Percentiles rank a stretch among this genome's conserved stretches.
These are phyloP conservation scores for Chlorencoelia australis DNA, from an alignment of 2,329 filamentous ascomycete species.

Conservation along the genomic window DNA sequence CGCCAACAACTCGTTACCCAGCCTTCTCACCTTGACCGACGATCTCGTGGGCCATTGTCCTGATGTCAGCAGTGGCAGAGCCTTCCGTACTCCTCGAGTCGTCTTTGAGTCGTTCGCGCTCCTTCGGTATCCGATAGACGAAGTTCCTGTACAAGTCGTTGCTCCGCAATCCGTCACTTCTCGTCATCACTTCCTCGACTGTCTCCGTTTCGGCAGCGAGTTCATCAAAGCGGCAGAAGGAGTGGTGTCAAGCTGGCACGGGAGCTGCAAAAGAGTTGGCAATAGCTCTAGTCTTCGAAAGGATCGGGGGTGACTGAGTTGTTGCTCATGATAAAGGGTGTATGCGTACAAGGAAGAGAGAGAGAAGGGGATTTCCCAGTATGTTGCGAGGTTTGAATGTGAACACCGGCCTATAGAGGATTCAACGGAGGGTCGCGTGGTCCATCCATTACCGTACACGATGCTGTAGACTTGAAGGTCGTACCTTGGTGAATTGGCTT, in stretches of 20 bases:
- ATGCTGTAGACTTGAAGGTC: neutral
- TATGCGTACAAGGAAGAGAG: neutral
- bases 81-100: slow-evolving; percentile 15
- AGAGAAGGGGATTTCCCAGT: neutral
- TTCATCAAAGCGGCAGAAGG: slow-evolving; percentile 2
- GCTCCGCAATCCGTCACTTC: slow-evolving; percentile 8
- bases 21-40: slow-evolving; percentile 7
- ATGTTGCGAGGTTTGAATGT: neutral
- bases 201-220: slow-evolving; percentile 1
- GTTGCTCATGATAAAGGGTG: neutral
- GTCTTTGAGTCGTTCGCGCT: slow-evolving; percentile 23
- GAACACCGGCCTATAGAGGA: neutral
- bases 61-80: slow-evolving; percentile 16
- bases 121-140: slow-evolving; percentile 18
- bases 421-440: neutral
- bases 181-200: slow-evolving; percentile 8
- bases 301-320: neutral
- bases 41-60: slow-evolving; percentile 23
- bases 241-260: neutral
- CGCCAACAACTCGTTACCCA: neutral
- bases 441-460: neutral
- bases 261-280: neutral
- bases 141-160: slow-evolving; percentile 14
- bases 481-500: neutral
- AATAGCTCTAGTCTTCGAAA: neutral